Percentiles rank a stretch among this genome's conserved stretches.
phyloP scores from a whole-genome alignment of 495 filamentous ascomycete species.

The Friedmanniomyces endolithicus region DNA sequence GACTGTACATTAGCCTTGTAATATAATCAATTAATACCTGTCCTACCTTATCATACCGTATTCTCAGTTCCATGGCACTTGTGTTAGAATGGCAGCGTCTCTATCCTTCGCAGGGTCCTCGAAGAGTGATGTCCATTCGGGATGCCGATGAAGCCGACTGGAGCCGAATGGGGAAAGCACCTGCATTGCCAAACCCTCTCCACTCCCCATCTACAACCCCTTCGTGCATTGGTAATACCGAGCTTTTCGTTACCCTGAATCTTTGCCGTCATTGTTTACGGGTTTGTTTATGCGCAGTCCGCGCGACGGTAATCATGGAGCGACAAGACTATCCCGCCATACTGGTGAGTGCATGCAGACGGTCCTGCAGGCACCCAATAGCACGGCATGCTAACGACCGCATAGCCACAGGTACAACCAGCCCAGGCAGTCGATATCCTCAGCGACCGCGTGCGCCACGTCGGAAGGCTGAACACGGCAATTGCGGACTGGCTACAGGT shows the following conservation, averaged over 20 bases:
- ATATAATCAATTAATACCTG: not conserved
- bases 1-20: conserved; percentile 5
- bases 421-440: conserved; percentile 72
- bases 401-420: conserved; percentile 47
- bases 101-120: too few relatives aligned
- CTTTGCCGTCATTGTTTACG: not conserved
- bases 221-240: not conserved
- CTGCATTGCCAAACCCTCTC: not conserved
- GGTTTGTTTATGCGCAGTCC: not conserved
- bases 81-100: too few relatives aligned
- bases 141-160: not conserved
- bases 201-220: not conserved
- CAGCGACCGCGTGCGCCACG: conserved; percentile 76
- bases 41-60: not conserved
- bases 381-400: not conserved
- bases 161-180: not conserved
- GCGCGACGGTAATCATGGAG: conserved; percentile 8
- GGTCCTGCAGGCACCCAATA: not conserved
- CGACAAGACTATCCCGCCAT: conserved; percentile 82
- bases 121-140: not conserved
- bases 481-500: conserved; percentile 98
- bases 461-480: conserved; percentile 74
- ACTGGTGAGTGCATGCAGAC: conserved; percentile 54
- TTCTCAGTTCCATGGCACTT: too few relatives aligned
- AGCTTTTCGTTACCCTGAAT: not conserved